Conservation (phyloP, 805 yeast species). For the Saccharomyces mikatae region DNA sequence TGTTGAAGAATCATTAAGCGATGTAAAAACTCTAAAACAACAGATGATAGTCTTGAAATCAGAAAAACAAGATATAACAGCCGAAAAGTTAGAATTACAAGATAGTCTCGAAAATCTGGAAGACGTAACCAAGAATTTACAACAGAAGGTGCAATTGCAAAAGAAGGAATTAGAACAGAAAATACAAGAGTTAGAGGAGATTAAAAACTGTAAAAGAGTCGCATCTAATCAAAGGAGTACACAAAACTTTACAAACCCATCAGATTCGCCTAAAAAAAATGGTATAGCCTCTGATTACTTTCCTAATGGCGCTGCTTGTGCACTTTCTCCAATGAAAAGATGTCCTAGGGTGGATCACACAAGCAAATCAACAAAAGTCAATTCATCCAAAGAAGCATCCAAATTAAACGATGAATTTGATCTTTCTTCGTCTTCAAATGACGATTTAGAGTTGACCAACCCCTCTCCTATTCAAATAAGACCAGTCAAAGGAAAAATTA, state of each 20-base stretch:
- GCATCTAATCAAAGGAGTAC: background rate
- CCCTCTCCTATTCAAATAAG: conserved; percentile 26
- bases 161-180: background rate
- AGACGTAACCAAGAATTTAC: conserved; percentile 8
- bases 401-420: conserved; percentile 24
- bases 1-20: conserved; percentile 15
- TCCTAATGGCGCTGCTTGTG: background rate
- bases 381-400: background rate
- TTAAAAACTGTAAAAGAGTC: background rate
- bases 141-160: conserved; percentile 7
- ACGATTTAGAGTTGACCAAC: conserved; percentile 27
- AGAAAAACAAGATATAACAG: conserved; percentile 15
- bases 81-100: conserved; percentile 21
- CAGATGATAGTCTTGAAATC: conserved; percentile 12
- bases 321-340: background rate
- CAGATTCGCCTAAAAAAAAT: conserved; percentile 5
- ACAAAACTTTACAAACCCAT: background rate
- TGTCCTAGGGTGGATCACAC: background rate
- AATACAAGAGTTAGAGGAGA: background rate
- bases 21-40: conserved; percentile 14
- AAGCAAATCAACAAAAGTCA: background rate
- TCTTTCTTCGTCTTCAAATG: conserved; percentile 26
- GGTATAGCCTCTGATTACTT: background rate
- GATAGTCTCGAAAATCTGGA: conserved; percentile 21
- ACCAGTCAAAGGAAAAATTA: conserved; percentile 7